Evolutionary conservation across 2,329 filamentous ascomycete genomes (phyloP), one percentile per base, ranked within the genome.

Genomic region (Claviceps spartinae): DNA sequence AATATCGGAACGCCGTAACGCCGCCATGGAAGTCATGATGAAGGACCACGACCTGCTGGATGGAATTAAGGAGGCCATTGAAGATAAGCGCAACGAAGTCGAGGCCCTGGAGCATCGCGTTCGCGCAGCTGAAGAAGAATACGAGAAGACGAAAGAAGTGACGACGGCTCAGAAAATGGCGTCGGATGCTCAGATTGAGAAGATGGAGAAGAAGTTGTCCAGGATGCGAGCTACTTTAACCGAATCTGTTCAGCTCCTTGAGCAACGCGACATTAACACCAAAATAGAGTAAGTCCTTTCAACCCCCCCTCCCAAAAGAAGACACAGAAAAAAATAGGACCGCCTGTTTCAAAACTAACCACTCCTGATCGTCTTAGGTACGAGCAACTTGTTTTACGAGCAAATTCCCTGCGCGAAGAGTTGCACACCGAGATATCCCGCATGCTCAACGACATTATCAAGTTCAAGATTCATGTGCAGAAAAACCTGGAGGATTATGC

Each of bases 391-490:
- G 88, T 86, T n/a, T 79, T 95, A 51, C 81, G 82, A 36, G 88
- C 88, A 47, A 88, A 88, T 57, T 74, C 87, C 1, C 76, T 97
- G 24, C 82, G 93, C n/a, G 93, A 98, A 67, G 90, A 97, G 66
- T 76, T 98, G n/a, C 93, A 98, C 67, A 95, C 89, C 0, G 90
- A 96, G 66, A 88, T 96, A 61, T 93, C 96, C 71, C 85, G 83
- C 61, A 95, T 97, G 80, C 73, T 98, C 54, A 95, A 96, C 70
- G 90, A 97, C 64, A 86, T 96, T 56, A 95, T 97, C 72, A 90
- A 94, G 63, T 97, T 98, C 79, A 98, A 98, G 72, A 87, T 98
- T 57, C 90, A 97, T 63, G 77, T 98, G 49, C 93, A 98, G 68
- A 90, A 89, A 71, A 85, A 82, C 54, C 73, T 98, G 51, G 91